Percentiles rank a stretch among this genome's conserved stretches.
These are phyloP conservation scores for Westerdykella sp. DNA, from an alignment of 2,329 filamentous ascomycete genomes.

Conservation along the genomic window DNA sequence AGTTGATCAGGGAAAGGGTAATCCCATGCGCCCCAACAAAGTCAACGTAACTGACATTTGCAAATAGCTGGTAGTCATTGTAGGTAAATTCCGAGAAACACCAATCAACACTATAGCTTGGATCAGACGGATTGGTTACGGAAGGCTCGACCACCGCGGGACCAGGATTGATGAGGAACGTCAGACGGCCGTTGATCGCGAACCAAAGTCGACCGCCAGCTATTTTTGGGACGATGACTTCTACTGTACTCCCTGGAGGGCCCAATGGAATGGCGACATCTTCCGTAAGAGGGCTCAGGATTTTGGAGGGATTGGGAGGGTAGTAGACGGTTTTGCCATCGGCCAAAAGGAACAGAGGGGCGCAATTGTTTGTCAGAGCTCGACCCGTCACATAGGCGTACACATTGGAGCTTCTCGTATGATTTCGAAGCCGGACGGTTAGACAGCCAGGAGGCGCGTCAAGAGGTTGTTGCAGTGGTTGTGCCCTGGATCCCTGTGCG, in stretches of 20 bases:
- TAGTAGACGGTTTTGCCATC: constrained; percentile 63
- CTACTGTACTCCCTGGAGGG: constrained; percentile 52
- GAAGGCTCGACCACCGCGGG: constrained; percentile 70
- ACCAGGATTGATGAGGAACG: constrained; percentile 64
- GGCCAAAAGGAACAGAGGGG: constrained; percentile 56
- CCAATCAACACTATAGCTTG: constrained; percentile 42
- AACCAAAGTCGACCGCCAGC: constrained; percentile 70
- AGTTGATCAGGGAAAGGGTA: constrained; percentile 41
- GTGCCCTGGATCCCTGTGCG: background rate
- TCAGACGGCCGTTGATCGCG: constrained; percentile 53
- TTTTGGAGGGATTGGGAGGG: constrained; percentile 52
- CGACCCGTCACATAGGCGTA: constrained; percentile 68
- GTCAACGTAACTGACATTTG: constrained; percentile 65
- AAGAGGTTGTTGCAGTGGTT: constrained; percentile 20
- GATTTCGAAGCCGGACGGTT: constrained; percentile 59
- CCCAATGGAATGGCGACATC: constrained; percentile 62
- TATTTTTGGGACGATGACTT: constrained; percentile 61
- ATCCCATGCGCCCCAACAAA: constrained; percentile 52
- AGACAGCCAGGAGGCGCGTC: constrained; percentile 41
- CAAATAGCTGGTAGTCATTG: constrained; percentile 44
- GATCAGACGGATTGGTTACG: constrained; percentile 56
- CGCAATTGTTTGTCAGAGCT: constrained; percentile 54
- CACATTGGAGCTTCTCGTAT: constrained; percentile 53
- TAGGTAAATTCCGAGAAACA: constrained; percentile 46
- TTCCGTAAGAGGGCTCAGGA: constrained; percentile 47